Percentiles rank a stretch among this genome's conserved stretches.
phyloP scores from a whole-genome alignment of 257 asterid species.

The Ophiorrhiza pumila region DNA sequence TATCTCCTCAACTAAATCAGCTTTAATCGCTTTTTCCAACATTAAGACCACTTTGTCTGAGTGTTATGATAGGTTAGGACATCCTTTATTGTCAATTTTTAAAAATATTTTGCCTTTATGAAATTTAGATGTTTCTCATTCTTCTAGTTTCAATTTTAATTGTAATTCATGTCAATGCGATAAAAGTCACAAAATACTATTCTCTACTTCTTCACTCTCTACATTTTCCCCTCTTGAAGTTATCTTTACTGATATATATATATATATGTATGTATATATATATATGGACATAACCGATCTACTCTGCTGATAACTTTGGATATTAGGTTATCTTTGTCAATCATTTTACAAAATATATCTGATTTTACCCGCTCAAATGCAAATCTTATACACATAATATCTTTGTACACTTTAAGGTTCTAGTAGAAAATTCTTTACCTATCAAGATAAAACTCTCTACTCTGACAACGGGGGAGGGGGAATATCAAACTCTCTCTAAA shows the following conservation, averaged over 20 bases:
- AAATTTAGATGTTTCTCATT: neutral
- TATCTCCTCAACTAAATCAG: too few relatives aligned
- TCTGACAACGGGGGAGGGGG: conserved; percentile 1
- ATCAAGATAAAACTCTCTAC: neutral
- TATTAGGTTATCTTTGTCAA: too few relatives aligned
- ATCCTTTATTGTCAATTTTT: neutral
- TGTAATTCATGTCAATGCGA: neutral
- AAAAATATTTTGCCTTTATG: neutral
- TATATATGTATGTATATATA: too few relatives aligned
- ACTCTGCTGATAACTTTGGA: too few relatives aligned
- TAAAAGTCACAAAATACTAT: neutral
- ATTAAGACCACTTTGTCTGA: neutral
- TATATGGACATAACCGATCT: too few relatives aligned
- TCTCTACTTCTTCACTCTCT: neutral
- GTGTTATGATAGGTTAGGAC: too few relatives aligned
- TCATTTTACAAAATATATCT: too few relatives aligned
- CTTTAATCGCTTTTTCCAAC: too few relatives aligned
- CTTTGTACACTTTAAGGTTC: neutral
- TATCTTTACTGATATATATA: too few relatives aligned
- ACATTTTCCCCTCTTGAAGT: neutral
- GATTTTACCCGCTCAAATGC: neutral
- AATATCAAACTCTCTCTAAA: too few relatives aligned
- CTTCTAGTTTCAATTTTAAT: neutral
- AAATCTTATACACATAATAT: neutral
- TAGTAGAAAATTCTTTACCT: neutral